Base-by-base conservation (phyloP, 768 basidiomycete genomes). In the Gyrodon lividus region DNA sequence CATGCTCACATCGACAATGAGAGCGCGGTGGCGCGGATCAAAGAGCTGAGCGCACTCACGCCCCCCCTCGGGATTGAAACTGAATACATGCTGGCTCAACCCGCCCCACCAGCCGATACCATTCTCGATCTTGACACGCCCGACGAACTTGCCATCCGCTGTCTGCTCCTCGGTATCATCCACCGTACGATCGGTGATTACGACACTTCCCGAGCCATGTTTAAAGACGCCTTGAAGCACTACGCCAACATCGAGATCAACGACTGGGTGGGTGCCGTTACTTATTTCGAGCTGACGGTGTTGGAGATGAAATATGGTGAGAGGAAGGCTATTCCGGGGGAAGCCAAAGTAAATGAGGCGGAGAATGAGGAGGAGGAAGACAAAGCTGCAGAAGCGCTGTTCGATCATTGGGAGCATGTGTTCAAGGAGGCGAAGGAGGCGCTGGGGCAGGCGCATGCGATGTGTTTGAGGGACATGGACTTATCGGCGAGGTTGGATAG, bases 271-370 rank as follows among this genome's bases (percentile, higher is more conserved):
- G 74, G 72, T 1, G 81, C 85, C 3, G 75, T 89, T 3, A 77
- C 86, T 13, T 71, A 77, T 61, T 88, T 89, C 50, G 89, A 91
- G 66, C 68, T 84, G 12, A 84, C 86, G 0, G 85, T 88, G 31
- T 60, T 86, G n/a, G 83, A 86, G 51, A 69, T 91, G 60, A 82
- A 80, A 66, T 81, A 85, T 55, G 76, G 77, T 0, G 81, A 84
- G 46, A 68, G 63, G 20, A 58, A 61, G 53, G 54, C 64, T 42
- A 19, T 49, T 10, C 54, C 51, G 3, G 72, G 73, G 6, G 77
- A 79, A 44, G 66, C 63, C 1, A 46, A 54, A 3, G 22, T 12
- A 2, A 48, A 37, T 31, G 31, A 50, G 4, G 13, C n/a, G 10
- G 59, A 31, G 50, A 48, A 7, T 28, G 39, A 24, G 41, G 59